A percentile compares a stretch with the other conserved stretches of the same genome.
Conservation (phyloP, 2,329 filamentous ascomycete species). For the Colletotrichum spaethianum region DNA sequence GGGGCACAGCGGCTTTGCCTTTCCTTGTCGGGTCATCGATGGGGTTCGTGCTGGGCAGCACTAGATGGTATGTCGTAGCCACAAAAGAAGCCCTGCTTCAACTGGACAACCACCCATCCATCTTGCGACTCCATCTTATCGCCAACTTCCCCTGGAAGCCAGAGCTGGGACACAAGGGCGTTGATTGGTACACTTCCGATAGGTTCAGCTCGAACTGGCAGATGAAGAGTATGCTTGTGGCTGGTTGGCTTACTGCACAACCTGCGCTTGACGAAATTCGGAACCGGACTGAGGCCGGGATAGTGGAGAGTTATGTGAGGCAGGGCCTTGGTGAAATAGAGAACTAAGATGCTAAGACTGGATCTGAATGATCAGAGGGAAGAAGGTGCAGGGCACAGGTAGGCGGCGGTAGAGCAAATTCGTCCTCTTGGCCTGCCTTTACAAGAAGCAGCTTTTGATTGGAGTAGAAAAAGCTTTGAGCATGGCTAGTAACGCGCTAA, state of each 20-base stretch:
- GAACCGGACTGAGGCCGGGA: constrained; percentile 35
- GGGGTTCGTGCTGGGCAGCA: constrained; percentile 44
- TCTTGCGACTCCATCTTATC: constrained; percentile 44
- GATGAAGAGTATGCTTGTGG: constrained; percentile 44
- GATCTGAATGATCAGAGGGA: neutral
- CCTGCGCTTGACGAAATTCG: constrained; percentile 44
- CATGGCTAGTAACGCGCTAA: too few relatives aligned
- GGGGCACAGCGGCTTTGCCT: constrained; percentile 44
- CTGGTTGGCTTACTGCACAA: constrained; percentile 44
- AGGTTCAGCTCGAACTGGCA: constrained; percentile 41
- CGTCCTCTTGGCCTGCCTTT: too few relatives aligned
- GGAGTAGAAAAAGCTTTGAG: too few relatives aligned
- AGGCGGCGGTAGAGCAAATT: too few relatives aligned
- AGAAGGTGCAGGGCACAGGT: neutral
- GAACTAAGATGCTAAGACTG: neutral
- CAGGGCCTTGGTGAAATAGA: neutral
- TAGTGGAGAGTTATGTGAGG: constrained; percentile 30
- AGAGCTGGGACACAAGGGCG: constrained; percentile 24
- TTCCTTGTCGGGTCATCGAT: constrained; percentile 44
- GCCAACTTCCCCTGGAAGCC: constrained; percentile 45
- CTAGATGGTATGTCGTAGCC: constrained; percentile 42
- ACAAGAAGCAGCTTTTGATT: too few relatives aligned
- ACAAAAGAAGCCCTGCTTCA: constrained; percentile 42
- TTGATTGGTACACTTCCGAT: constrained; percentile 37
- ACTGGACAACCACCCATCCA: constrained; percentile 42